These are phyloP conservation scores for Chloroidium sp. DNA, from an alignment of 163 green algal species.

Conservation along the genomic window DNA sequence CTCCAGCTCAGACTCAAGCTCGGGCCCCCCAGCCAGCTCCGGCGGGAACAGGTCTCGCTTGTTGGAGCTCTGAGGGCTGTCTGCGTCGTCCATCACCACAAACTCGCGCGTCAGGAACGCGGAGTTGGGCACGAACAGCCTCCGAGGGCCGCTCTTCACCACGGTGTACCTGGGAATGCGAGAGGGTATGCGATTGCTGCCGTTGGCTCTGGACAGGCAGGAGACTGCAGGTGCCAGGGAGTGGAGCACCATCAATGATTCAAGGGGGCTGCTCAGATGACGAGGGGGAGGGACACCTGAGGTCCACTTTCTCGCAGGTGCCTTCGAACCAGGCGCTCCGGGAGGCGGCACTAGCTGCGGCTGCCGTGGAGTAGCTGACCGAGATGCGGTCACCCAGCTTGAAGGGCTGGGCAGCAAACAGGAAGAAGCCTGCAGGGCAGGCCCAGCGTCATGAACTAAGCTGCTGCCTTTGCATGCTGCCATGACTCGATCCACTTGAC, in stretches of 20 bases:
- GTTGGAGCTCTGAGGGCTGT: not conserved
- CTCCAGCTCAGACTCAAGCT: too few species aligned
- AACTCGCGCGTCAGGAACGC: conserved; percentile 58
- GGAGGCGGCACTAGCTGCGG: too few species aligned
- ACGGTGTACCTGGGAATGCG: conserved; percentile 39
- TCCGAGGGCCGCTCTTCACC: conserved; percentile 37
- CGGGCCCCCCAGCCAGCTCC: too few species aligned
- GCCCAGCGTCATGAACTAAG: too few species aligned
- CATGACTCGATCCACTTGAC: too few species aligned
- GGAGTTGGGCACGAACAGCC: conserved; percentile 57
- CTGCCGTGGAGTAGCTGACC: conserved; percentile 25
- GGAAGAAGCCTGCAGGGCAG: conserved; percentile 38
- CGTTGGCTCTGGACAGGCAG: not conserved
- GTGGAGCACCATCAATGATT: not conserved
- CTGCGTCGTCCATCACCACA: conserved; percentile 45
- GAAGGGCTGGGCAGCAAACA: conserved; percentile 62
- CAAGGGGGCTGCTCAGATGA: not conserved
- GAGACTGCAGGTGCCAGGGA: not conserved
- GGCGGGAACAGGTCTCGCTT: not conserved
- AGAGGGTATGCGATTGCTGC: not conserved
- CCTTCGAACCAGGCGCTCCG: conserved; percentile 55
- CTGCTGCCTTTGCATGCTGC: too few species aligned
- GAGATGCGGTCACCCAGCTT: conserved; percentile 53
- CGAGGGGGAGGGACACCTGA: conserved; percentile 25
- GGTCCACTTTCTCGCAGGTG: conserved; percentile 56